Percentiles rank a stretch among this genome's conserved stretches.
These are phyloP conservation scores for Tylopilus sp. DNA, from an alignment of 1,284 basidiomycete species.

Conservation along the genomic window DNA sequence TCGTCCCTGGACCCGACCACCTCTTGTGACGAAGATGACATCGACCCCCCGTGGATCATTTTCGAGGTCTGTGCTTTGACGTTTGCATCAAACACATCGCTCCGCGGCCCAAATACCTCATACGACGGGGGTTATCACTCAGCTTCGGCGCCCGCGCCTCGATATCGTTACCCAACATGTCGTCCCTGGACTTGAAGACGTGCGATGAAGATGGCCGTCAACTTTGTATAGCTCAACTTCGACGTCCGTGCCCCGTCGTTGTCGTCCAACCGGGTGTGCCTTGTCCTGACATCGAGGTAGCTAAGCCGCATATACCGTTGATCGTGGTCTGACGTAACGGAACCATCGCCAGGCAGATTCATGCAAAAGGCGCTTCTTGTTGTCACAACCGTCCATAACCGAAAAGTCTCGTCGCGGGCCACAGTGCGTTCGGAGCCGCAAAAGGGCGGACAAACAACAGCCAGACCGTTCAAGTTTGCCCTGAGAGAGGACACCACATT, in stretches of 20 bases:
- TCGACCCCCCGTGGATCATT: background rate
- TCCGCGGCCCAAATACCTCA: too few species aligned
- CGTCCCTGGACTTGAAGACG: background rate
- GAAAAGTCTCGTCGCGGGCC: background rate
- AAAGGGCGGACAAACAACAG: background rate
- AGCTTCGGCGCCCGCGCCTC: background rate
- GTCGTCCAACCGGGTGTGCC: background rate
- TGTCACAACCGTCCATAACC: constrained; percentile 2
- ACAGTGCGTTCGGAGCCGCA: background rate
- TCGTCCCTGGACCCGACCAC: background rate
- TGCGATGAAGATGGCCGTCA: background rate
- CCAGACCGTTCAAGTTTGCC: constrained; percentile 2
- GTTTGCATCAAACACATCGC: too few species aligned
- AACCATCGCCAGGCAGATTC: background rate
- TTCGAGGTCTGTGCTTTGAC: too few species aligned
- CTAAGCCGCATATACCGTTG: background rate
- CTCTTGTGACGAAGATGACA: background rate
- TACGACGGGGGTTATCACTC: background rate
- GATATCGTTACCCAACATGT: background rate
- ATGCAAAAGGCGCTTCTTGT: background rate
- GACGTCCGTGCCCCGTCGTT: background rate
- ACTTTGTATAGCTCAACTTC: background rate
- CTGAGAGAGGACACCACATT: background rate
- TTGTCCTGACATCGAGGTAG: constrained; percentile 1
- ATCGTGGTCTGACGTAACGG: background rate